Evolutionary conservation across 345 rosid genomes (phyloP).

Genomic region (Toxicodendron radicans): DNA sequence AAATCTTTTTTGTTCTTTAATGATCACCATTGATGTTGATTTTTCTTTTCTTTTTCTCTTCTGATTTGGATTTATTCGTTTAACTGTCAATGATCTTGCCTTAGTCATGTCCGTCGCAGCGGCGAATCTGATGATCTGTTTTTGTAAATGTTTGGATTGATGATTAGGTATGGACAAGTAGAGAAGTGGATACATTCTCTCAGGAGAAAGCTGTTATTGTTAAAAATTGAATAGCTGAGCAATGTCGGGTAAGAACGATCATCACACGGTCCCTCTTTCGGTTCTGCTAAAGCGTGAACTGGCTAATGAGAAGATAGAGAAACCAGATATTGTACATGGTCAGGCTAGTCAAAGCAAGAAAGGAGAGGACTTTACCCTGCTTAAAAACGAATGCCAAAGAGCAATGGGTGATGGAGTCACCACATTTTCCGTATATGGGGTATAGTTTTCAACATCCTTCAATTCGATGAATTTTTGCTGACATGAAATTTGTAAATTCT

Average conservation of each 20-base stretch:
- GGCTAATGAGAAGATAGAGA: slow-evolving; percentile 75
- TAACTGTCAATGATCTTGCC: slow-evolving; percentile 6
- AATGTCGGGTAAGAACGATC: slow-evolving; percentile 65
- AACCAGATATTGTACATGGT: slow-evolving; percentile 76
- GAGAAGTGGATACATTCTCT: slow-evolving; percentile 17
- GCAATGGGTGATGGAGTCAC: slow-evolving; percentile 79
- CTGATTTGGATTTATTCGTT: slow-evolving; percentile 9
- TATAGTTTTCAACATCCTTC: slow-evolving; percentile 23
- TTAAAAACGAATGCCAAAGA: slow-evolving; percentile 83
- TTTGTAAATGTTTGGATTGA: neutral
- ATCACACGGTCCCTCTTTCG: slow-evolving; percentile 87
- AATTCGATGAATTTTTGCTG: neutral
- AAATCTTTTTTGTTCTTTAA: neutral
- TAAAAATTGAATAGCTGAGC: slow-evolving; percentile 12
- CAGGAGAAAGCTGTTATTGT: slow-evolving; percentile 7
- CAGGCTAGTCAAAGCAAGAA: slow-evolving; percentile 94
- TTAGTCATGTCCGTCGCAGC: slow-evolving; percentile 1
- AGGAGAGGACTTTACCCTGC: slow-evolving; percentile 81
- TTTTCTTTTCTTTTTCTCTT: neutral
- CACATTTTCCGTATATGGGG: slow-evolving; percentile 86
- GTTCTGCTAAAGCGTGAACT: slow-evolving; percentile 84
- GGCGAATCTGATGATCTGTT: slow-evolving; percentile 10
- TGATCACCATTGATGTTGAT: slow-evolving; percentile 33
- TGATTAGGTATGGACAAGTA: slow-evolving; percentile 20
- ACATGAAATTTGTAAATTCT: neutral